Evolutionary conservation across 1,139 yeast genomes (phyloP).

Genomic region (Candida glucosophila): DNA sequence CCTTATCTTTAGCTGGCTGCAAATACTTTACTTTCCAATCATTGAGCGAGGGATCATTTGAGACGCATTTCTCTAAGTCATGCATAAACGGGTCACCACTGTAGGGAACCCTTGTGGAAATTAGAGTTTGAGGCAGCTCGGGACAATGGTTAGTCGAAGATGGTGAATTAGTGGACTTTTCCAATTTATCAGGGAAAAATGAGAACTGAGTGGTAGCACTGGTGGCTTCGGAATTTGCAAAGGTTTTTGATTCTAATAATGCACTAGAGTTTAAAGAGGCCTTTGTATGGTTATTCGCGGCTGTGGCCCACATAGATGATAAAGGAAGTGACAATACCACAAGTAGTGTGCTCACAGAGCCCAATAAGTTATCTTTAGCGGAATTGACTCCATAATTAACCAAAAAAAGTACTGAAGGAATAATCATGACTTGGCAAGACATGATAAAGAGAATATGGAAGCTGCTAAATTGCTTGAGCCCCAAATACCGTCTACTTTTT

Average conservation of each 20-base stretch:
- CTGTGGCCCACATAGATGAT: conserved; percentile 79
- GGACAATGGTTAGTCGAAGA: too few species aligned
- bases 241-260: conserved; percentile 4
- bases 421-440: conserved; percentile 72
- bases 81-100: too few species aligned
- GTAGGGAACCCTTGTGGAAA: too few species aligned
- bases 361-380: conserved; percentile 9
- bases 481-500: conserved; percentile 62
- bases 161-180: too few species aligned
- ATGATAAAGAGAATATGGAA: conserved; percentile 73
- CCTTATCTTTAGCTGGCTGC: too few species aligned
- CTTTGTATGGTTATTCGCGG: conserved; percentile 38
- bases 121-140: too few species aligned
- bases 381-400: conserved; percentile 28
- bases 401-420: conserved; percentile 66
- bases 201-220: conserved; percentile 8
- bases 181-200: conserved; percentile 13
- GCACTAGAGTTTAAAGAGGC: conserved; percentile 6
- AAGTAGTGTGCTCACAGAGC: conserved; percentile 19
- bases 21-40: too few species aligned
- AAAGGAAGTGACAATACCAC: conserved; percentile 66
- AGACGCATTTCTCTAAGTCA: too few species aligned
- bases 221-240: conserved; percentile 9
- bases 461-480: conserved; percentile 73
- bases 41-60: too few species aligned